Conservation (phyloP, 768 basidiomycete genomes). For the Russula vinacea region DNA sequence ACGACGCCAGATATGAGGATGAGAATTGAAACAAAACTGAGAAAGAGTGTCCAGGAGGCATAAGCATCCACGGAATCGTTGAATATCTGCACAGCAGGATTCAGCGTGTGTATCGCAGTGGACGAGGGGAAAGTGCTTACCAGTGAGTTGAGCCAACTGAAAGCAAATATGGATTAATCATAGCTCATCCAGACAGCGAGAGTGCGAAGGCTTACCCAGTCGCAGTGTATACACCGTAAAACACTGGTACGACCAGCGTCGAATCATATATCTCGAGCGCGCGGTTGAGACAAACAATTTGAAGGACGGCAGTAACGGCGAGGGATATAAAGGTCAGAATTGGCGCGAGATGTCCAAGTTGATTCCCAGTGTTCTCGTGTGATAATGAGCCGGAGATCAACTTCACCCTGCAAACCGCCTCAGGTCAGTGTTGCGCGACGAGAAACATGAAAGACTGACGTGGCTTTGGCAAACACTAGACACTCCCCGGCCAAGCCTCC, state of each 20-base stretch:
- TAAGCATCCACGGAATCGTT: constrained; percentile 86
- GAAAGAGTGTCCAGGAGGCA: constrained; percentile 81
- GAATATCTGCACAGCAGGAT: constrained; percentile 50
- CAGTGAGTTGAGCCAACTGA: constrained; percentile 60
- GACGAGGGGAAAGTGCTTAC: constrained; percentile 25
- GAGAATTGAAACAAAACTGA: constrained; percentile 82
- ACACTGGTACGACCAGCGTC: constrained; percentile 88
- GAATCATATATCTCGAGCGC: constrained; percentile 89
- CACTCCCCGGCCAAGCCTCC: constrained; percentile 87
- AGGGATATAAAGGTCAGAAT: constrained; percentile 63
- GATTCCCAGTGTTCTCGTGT: constrained; percentile 79
- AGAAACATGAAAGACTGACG: constrained; percentile 43
- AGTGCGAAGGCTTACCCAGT: constrained; percentile 51
- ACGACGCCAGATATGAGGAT: constrained; percentile 89
- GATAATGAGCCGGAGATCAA: constrained; percentile 72
- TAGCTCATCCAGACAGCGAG: neutral
- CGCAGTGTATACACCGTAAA: constrained; percentile 90
- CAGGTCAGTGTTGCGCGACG: neutral
- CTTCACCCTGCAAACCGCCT: constrained; percentile 56
- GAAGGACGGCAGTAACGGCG: constrained; percentile 73
- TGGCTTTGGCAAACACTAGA: constrained; percentile 80
- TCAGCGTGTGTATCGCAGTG: neutral
- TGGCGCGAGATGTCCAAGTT: constrained; percentile 77
- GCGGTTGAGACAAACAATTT: constrained; percentile 89
- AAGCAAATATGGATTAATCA: constrained; percentile 5